These are phyloP conservation scores for Tinospora cordifolia DNA, from an alignment of 164 flowering plant species.

Conservation along the genomic window DNA sequence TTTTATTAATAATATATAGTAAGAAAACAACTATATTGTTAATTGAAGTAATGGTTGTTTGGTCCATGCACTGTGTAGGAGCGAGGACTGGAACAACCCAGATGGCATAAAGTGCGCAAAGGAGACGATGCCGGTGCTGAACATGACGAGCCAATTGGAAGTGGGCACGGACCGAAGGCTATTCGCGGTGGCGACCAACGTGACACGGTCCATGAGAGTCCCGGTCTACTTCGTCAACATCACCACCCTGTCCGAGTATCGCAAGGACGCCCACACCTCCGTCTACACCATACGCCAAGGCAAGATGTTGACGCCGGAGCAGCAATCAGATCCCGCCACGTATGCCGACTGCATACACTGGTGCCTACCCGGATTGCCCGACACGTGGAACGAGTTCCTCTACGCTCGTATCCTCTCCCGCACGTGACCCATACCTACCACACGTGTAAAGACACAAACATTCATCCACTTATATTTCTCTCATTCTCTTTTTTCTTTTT, in stretches of 20 bases:
- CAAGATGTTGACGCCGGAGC: conserved; percentile 56
- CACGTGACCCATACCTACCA: conserved; percentile 25
- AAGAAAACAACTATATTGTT: too few species aligned
- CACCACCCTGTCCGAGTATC: conserved; percentile 65
- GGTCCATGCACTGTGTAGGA: conserved; percentile 33
- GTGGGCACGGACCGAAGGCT: conserved; percentile 68
- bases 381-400: conserved; percentile 89
- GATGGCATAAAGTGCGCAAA: conserved; percentile 70
- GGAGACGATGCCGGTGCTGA: conserved; percentile 62
- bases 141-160: conserved; percentile 39
- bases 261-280: conserved; percentile 90
- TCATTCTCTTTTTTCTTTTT: too few species aligned
- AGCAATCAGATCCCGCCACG: conserved; percentile 49
- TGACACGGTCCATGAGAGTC: conserved; percentile 49
- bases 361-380: conserved; percentile 94
- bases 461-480: too few species aligned
- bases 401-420: conserved; percentile 53
- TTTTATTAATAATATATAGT: neutral
- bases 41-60: neutral
- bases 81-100: conserved; percentile 79
- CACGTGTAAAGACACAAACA: neutral
- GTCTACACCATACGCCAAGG: conserved; percentile 64
- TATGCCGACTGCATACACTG: conserved; percentile 90
- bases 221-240: conserved; percentile 66
- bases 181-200: conserved; percentile 42